Evolutionary conservation across 306 rosid genomes (phyloP), one percentile per base, ranked within the genome.

Genomic region (Sphenostylis stenocarpa): DNA sequence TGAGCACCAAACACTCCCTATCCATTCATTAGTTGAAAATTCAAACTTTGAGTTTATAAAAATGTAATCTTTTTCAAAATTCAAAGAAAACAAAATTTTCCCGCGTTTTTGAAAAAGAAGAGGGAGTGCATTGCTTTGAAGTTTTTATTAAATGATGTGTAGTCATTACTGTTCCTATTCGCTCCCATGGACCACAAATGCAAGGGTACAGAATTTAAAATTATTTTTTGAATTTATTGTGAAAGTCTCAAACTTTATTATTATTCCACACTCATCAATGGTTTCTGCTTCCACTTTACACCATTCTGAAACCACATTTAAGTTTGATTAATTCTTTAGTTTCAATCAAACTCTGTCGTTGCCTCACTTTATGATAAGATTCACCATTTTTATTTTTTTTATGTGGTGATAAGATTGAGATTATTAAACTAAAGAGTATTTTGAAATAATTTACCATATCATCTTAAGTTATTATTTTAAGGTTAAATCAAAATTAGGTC

Each of bases 31-130:
- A n/a, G n/a, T n/a, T n/a, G n/a, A n/a, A n/a, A n/a, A n/a, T n/a
- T n/a, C n/a, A n/a, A n/a, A n/a, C n/a, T n/a, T n/a, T n/a, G n/a
- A n/a, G n/a, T n/a, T n/a, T n/a, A n/a, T n/a, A n/a, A n/a, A n/a
- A n/a, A n/a, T n/a, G n/a, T n/a, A n/a, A n/a, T n/a, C n/a, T 4
- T 3, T 41, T 67, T 73, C 60, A 80, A 80, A 64, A 28, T 80
- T 72, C 1, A 16, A 23, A 29, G 28, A 68, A 43, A 23, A 13
- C 1, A 7, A 53, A 28, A 28, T 0, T 39, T 14, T 71, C 83
- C 78, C 83, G 83, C 83, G 48, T 41, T 39, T 79, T 70, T 19
- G 47, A 66, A 53, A 66, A 45, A 45, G 4, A 45, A 45, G 60
- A 75, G 45, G 44, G 2, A 63, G 0, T 33, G 28, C 34, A 48